A percentile compares a stretch with the other conserved stretches of the same genome.
Evolutionary conservation across 2,329 filamentous ascomycete genomes (phyloP).

Genomic region (Diaporthe nobilis): DNA sequence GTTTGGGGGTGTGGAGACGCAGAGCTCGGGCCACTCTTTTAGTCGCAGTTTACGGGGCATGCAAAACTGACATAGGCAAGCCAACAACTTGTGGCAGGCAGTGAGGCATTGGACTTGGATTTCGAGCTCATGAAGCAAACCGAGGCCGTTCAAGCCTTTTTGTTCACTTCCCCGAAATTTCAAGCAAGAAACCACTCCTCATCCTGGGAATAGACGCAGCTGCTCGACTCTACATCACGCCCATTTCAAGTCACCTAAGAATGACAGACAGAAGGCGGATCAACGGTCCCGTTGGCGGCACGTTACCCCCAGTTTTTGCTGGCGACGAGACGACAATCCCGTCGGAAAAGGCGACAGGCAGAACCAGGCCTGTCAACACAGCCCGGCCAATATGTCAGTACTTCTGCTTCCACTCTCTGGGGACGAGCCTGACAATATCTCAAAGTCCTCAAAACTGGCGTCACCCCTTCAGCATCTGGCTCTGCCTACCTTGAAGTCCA

Average conservation of each 20-base stretch:
- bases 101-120: not conserved
- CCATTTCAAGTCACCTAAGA: conserved; percentile 53
- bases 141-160: not conserved
- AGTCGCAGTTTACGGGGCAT: not conserved
- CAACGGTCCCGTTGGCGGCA: conserved; percentile 87
- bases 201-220: not conserved
- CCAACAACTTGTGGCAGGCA: conserved; percentile 11
- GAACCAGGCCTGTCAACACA: conserved; percentile 75
- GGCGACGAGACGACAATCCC: conserved; percentile 58
- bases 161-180: not conserved
- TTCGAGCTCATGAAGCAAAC: not conserved
- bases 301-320: conserved; percentile 76
- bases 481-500: conserved; percentile 87
- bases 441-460: conserved; percentile 88
- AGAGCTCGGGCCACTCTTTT: conserved; percentile 27
- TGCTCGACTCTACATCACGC: not conserved
- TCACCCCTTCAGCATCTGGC: conserved; percentile 93
- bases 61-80: conserved; percentile 15
- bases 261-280: conserved; percentile 92
- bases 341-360: conserved; percentile 59
- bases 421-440: conserved; percentile 37
- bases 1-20: conserved; percentile 26
- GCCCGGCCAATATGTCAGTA: conserved; percentile 88
- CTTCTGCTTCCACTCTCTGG: conserved; percentile 15
- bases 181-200: not conserved